phyloP scores from a whole-genome alignment of 306 rosid genomes.

The Oxytropis ochrocephala region DNA sequence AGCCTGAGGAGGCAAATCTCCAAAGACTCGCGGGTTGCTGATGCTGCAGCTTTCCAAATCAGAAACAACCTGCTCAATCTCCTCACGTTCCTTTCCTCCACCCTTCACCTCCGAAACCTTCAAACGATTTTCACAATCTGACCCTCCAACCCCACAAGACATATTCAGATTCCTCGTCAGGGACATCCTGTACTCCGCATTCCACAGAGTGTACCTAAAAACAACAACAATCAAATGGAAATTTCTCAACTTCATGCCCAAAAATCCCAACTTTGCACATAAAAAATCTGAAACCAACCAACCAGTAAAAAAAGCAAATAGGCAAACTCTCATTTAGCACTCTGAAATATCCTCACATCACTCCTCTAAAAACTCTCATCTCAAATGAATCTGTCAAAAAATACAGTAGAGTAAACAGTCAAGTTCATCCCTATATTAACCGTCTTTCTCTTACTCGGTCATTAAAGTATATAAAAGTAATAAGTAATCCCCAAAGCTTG shows the following conservation, averaged over 20 bases:
- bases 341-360: neutral
- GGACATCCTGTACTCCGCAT: slow-evolving; percentile 85
- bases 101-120: slow-evolving; percentile 29
- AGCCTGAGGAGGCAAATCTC: slow-evolving; percentile 73
- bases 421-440: no score
- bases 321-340: neutral
- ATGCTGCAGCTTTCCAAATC: slow-evolving; percentile 30
- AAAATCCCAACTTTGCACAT: neutral
- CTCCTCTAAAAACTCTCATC: neutral
- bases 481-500: no score
- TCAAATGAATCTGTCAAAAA: neutral
- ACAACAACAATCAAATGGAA: neutral
- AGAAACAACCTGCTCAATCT: slow-evolving; percentile 28
- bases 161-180: slow-evolving; percentile 76
- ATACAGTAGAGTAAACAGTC: neutral
- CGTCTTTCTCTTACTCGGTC: no score
- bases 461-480: no score
- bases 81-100: slow-evolving; percentile 19
- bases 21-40: slow-evolving; percentile 35
- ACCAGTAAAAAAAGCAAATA: neutral
- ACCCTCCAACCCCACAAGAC: slow-evolving; percentile 10
- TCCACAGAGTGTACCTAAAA: slow-evolving; percentile 87
- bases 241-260: neutral
- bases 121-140: slow-evolving; percentile 3
- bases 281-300: neutral